These are phyloP conservation scores for Apiospora kogelbergensis DNA, from an alignment of 2,329 filamentous ascomycete species.

Conservation along the genomic window DNA sequence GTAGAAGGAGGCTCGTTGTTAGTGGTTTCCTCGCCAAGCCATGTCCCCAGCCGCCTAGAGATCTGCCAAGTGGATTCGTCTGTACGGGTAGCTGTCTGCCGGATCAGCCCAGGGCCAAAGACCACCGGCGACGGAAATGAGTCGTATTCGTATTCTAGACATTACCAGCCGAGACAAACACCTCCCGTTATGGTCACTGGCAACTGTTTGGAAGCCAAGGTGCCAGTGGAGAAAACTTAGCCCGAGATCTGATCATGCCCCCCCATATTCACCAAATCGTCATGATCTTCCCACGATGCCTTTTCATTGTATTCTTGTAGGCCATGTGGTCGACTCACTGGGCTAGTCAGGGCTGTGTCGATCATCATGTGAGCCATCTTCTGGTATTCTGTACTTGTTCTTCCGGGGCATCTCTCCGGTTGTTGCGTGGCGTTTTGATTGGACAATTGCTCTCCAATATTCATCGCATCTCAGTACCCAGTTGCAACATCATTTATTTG, in stretches of 20 bases:
- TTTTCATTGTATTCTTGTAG: background rate
- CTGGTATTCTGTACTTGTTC: background rate
- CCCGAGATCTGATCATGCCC: background rate
- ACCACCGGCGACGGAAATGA: too few species aligned
- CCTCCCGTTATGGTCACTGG: too few species aligned
- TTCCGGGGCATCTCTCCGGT: background rate
- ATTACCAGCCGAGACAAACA: background rate
- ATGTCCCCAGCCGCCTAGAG: background rate
- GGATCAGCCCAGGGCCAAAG: background rate
- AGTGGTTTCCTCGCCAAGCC: background rate
- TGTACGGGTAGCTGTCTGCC: background rate
- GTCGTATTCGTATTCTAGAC: conserved; percentile 7
- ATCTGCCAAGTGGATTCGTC: background rate
- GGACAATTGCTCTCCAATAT: background rate
- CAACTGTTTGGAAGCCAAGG: too few species aligned
- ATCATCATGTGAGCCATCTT: background rate
- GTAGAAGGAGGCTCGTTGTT: background rate
- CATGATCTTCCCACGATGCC: background rate
- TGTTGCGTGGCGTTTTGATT: background rate
- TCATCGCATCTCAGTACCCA: background rate
- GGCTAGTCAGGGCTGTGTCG: background rate
- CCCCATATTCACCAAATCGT: background rate
- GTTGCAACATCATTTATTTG: too few species aligned
- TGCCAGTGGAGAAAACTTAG: background rate
- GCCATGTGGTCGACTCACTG: background rate